phyloP scores from a whole-genome alignment of 129 eudicot genomes.

The Flaveria linearis region DNA sequence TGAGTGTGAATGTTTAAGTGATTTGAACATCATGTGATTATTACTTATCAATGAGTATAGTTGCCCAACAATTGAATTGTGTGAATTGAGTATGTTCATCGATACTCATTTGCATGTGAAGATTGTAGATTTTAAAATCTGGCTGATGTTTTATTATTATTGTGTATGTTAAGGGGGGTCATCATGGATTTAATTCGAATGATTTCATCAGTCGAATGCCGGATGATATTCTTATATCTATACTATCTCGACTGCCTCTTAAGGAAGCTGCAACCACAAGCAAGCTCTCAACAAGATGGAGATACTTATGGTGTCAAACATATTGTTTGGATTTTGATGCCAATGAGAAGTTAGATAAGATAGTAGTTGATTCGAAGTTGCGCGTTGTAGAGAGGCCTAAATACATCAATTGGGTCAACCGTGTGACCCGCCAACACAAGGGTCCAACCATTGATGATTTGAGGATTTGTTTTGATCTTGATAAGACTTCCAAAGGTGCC shows the following conservation, averaged over 20 bases:
- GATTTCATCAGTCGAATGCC: conserved; percentile 58
- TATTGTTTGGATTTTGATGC: conserved; percentile 52
- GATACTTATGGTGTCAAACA: conserved; percentile 48
- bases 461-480: conserved; percentile 50
- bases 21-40: not conserved
- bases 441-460: conserved; percentile 42
- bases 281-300: conserved; percentile 51
- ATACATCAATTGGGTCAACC: conserved; percentile 61
- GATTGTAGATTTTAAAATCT: not conserved
- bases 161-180: conserved; percentile 36
- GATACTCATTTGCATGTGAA: not conserved
- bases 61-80: not conserved
- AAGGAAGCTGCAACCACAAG: conserved; percentile 61
- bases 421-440: conserved; percentile 42
- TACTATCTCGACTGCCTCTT: conserved; percentile 46
- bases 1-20: not conserved
- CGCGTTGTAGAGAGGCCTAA: conserved; percentile 39
- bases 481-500: conserved; percentile 37
- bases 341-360: conserved; percentile 37
- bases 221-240: conserved; percentile 52
- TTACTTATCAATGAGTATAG: too few species aligned
- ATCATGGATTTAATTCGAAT: conserved; percentile 27
- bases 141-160: conserved; percentile 6
- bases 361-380: conserved; percentile 40
- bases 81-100: conserved; percentile 5